A percentile compares a stretch with the other conserved stretches of the same genome.
These are phyloP conservation scores for Huntiella savannae DNA, from an alignment of 2,329 filamentous ascomycete species.

Conservation along the genomic window DNA sequence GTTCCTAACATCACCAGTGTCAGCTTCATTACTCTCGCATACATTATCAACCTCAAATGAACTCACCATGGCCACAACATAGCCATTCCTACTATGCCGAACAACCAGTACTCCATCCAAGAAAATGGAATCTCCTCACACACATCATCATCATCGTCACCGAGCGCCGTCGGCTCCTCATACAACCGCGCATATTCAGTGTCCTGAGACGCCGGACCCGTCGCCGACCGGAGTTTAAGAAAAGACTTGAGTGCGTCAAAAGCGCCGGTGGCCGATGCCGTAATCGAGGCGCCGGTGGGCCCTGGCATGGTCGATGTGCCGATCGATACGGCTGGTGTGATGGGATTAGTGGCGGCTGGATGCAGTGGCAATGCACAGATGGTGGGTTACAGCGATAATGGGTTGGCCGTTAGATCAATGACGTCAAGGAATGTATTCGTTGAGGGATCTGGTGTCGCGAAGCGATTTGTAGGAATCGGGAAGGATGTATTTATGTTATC, in stretches of 20 bases:
- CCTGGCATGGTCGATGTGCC: background rate
- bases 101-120: conserved; percentile 71
- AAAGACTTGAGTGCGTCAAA: background rate
- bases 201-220: background rate
- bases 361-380: too few species aligned
- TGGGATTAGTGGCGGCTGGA: too few species aligned
- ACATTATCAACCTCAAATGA: conserved; percentile 10
- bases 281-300: background rate
- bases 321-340: too few species aligned
- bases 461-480: too few species aligned
- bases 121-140: conserved; percentile 43
- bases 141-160: conserved; percentile 8
- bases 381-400: too few species aligned
- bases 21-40: background rate
- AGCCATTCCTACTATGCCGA: conserved; percentile 66
- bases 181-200: conserved; percentile 11
- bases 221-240: background rate
- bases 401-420: too few species aligned
- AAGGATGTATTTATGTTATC: too few species aligned
- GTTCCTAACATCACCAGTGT: conserved; percentile 42
- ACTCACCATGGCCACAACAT: conserved; percentile 95
- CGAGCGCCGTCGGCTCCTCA: conserved; percentile 8
- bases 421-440: too few species aligned
- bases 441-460: background rate
- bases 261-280: background rate